Conservation (phyloP, 331 rosid species). For the Cydonia oblonga region DNA sequence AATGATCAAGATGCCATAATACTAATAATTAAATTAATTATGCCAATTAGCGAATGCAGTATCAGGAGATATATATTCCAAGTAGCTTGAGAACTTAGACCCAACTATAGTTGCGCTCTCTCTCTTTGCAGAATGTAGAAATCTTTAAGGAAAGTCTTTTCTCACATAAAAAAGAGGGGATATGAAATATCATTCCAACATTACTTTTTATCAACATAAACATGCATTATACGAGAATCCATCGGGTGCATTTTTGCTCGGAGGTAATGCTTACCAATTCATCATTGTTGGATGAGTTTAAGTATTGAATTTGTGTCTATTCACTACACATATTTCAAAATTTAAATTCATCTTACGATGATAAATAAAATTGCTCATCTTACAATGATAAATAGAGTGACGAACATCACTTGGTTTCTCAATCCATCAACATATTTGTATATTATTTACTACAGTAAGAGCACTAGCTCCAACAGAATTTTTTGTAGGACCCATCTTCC, state of each 20-base stretch:
- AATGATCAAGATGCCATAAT: constrained; percentile 34
- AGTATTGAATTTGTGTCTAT: background rate
- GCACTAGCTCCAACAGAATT: too few relatives aligned
- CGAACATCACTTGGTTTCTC: too few relatives aligned
- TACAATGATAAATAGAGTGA: too few relatives aligned
- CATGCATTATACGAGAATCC: constrained; percentile 23
- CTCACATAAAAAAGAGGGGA: constrained; percentile 25
- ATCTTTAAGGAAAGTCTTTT: constrained; percentile 20
- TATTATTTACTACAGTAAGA: too few relatives aligned
- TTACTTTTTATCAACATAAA: constrained; percentile 42
- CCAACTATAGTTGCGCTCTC: background rate
- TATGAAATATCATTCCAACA: constrained; percentile 30
- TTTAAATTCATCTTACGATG: too few relatives aligned
- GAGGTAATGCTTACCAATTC: too few relatives aligned
- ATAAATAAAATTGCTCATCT: too few relatives aligned
- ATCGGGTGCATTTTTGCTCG: background rate
- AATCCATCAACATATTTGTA: too few relatives aligned
- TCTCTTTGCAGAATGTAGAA: constrained; percentile 4
- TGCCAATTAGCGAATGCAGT: constrained; percentile 15
- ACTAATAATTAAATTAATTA: constrained; percentile 20
- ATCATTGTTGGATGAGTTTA: too few relatives aligned
- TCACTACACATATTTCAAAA: too few relatives aligned
- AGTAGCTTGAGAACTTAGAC: background rate
- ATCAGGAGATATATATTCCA: background rate
- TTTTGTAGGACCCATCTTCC: constrained; percentile 21